Base-by-base conservation (phyloP, 1,139 yeast species). In the Yamadazyma epiphylla region DNA sequence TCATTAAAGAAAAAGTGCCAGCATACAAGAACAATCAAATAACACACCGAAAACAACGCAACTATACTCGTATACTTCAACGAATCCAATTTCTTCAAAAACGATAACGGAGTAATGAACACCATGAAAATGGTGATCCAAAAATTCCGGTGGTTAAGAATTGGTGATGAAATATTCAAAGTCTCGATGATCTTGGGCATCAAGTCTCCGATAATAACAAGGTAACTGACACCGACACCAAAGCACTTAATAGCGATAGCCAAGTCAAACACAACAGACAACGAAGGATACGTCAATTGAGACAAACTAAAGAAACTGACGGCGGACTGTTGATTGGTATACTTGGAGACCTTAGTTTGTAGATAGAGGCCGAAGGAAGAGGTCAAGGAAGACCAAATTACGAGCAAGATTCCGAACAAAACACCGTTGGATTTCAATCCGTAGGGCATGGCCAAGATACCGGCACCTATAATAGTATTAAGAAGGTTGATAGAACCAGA, bases 221-320 rank as follows among this genome's bases (percentile, higher is more conserved):
- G 60, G 48, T 94, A 91, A 32, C 94, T 80, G 10, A 91, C 77
- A 2, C 94, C 91, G 5, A 88, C 96, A 10, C 98, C 98, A 60
- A 85, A 89, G 48, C 89, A 81, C 54, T 76, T 77, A 34, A 74
- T 63, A 23, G 76, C 71, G 27, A 76, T 75, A 29, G 80, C 80
- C 15, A 68, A 52, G 45, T 75, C 77, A 30, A 69, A 70, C 6
- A 58, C 46, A 9, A 58, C 53, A n/a, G 60, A 55, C 24, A 73
- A 56, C 24, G 69, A 70, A 1, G 80, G 80, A 37, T 73, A 73
- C 0, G 80, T 74, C 43, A 72, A 53, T 42, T 73, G 77, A 9
- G 77, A 65, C 36, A 74, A 58, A 32, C 76, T 62, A 45, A 73
- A 74, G 45, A 70, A 74, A 13, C 75, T 66, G 9, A 73, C 77